A percentile compares a stretch with the other conserved stretches of the same genome.
Conservation (phyloP, 495 filamentous ascomycete genomes). For the Cudoniella acicularis region DNA sequence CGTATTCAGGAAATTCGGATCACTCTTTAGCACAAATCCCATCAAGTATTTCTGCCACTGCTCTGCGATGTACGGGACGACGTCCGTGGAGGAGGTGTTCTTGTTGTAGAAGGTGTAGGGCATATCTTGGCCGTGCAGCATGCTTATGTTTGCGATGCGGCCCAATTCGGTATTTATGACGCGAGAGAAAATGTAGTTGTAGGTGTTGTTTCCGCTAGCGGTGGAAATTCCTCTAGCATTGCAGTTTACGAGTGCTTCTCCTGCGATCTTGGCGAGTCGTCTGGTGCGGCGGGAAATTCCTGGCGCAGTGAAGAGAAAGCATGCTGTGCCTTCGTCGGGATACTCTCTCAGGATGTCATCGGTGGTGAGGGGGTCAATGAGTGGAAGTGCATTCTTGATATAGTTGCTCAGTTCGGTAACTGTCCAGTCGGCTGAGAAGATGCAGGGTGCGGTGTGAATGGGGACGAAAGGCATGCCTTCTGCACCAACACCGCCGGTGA, state of each 20-base stretch:
- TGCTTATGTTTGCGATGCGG: too few relatives aligned
- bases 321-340: neutral
- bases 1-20: neutral
- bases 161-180: too few relatives aligned
- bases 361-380: neutral
- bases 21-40: neutral
- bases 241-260: neutral
- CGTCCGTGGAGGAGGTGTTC: too few relatives aligned
- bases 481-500: neutral
- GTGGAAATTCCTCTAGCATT: neutral
- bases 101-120: neutral
- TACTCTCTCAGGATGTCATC: neutral
- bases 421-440: neutral
- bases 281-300: neutral
- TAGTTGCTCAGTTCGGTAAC: neutral
- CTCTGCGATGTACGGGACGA: too few relatives aligned
- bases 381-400: neutral
- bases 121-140: neutral
- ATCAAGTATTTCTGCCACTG: neutral
- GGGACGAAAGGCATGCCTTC: neutral
- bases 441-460: neutral
- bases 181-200: neutral
- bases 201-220: neutral
- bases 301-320: too few relatives aligned
- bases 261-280: neutral